These are phyloP conservation scores for Pseudodiploospora longispora DNA, from an alignment of 2,329 filamentous ascomycete species.

Conservation along the genomic window DNA sequence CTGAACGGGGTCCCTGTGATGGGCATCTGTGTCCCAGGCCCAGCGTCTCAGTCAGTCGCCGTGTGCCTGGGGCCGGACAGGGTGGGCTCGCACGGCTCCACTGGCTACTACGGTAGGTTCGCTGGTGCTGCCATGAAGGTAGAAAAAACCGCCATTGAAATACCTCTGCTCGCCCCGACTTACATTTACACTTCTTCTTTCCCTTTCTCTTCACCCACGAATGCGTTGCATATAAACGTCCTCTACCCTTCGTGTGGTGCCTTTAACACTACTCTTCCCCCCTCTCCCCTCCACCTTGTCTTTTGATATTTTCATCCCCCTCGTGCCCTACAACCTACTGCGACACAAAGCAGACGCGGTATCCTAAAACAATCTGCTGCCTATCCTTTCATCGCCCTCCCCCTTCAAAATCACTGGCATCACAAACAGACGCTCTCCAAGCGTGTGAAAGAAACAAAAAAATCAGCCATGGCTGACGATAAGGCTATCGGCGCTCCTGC, in stretches of 20 bases:
- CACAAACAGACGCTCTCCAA: conserved; percentile 10
- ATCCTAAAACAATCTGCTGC: too few relatives aligned
- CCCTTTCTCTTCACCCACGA: conserved; percentile 40
- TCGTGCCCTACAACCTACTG: conserved; percentile 13
- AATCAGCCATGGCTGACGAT: conserved; percentile 44
- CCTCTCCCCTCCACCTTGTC: conserved; percentile 5
- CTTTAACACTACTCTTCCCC: conserved; percentile 14
- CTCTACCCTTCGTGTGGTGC: conserved; percentile 42
- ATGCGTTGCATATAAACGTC: conserved; percentile 37
- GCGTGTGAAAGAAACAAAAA: neutral
- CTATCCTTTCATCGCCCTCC: neutral
- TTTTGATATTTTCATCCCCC: conserved; percentile 6
- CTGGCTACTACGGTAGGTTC: conserved; percentile 9
- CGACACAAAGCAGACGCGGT: neutral
- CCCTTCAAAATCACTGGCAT: neutral
- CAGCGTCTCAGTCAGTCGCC: neutral
- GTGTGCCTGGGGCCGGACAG: neutral
- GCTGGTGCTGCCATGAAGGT: conserved; percentile 6
- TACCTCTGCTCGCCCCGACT: conserved; percentile 28
- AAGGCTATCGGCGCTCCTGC: conserved; percentile 45
- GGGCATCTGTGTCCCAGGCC: too few relatives aligned
- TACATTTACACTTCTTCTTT: conserved; percentile 14
- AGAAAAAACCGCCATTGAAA: conserved; percentile 26
- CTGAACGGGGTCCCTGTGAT: too few relatives aligned
- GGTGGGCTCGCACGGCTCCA: conserved; percentile 4